Evolutionary conservation across 441 rosid species (phyloP), one percentile per base, ranked within the genome.

Genomic region (Hypseocharis bilobata): DNA sequence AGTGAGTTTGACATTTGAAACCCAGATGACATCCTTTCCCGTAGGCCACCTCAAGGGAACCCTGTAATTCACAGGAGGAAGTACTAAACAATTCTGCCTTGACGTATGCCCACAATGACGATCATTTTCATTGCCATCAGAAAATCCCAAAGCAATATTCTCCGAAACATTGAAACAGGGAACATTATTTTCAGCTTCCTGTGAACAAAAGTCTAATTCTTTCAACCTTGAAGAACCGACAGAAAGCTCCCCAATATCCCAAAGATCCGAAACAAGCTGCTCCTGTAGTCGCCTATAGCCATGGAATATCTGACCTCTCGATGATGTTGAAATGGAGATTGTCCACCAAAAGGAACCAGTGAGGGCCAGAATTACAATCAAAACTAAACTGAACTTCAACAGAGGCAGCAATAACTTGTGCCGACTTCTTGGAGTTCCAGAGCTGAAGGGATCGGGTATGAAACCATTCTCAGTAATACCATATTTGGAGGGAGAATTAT

Each of bases 1-100:
- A 63, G 90, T 88, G 69, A 94, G 88, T 72, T 86, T 87, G 60
- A 88, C 99, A 79, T 94, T 94, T 19, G 84, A 68, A 76, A 77
- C 82, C 99, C 99, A 94, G 25, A 89, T 91, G 42, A 94, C 77
- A 81, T 94, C 99, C 77, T 82, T 88, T 69, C 99, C 99, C 14
- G 93, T 88, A 10, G 98, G 98, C 99, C 99, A 95, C 73, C 96
- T 82, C 73, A 91, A 91, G 72, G 99, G 99, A 64, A 89, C 76
- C 75, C 77, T 83, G 78, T 94, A 94, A 10, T 86, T 85, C 32
- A 71, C 73, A 0, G 98, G 97, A 29, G 99, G 90, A 67, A 84
- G 83, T 0, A 79, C 86, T 47, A 91, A 72, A 78, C 98, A 94
- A 66, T 74, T 84, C 64, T 79, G 80, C 76, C 70, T 86, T 2